Base-by-base conservation (phyloP, 805 yeast species). In the Kodamaea nitidulidarum region DNA sequence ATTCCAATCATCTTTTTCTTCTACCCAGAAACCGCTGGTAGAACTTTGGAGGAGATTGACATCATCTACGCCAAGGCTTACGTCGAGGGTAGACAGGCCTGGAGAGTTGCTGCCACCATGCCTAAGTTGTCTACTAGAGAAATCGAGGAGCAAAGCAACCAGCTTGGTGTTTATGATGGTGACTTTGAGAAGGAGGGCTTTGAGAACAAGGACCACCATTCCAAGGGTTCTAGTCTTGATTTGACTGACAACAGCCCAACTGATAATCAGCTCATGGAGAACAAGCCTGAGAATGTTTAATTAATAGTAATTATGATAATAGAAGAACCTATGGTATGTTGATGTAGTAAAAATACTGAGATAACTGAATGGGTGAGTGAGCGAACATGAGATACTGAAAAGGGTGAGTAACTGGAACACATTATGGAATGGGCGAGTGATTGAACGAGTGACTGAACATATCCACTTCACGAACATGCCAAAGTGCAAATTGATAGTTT, bases 21-120 rank as follows among this genome's bases (percentile, higher is more conserved):
- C 61, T 70, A 63, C 67, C 72, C 70, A 31, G 73, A 65, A 53
- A 67, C 71, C 22, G 72, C 67, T 32, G 74, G 69, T 35, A 60
- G 71, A 55, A 47, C 63, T 25, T 65, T 67, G 58, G 71, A 66
- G 58, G 75, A 70, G 52, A 63, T 65, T 40, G 73, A 70, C 56
- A 79, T 80, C 54, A 79, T 83, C 40, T 78, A 68, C 46, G 84
- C 85, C 52, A 77, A 75, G 62, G 75, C 84, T 6, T 60, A 71
- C 48, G 70, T 61, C 33, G 88, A 83, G 44, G 70, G 71, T 36
- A 71, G 71, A 48, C 73, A 70, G 45, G 76, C 82, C 24, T 81
- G 71, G 73, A 69, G 76, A 57, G 81, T 83, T 35, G 88, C 88
- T 36, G 67, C 71, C 28, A 63, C 71, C 40, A 51, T 82, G 70